Percentiles rank a stretch among this genome's conserved stretches.
phyloP scores from a whole-genome alignment of 768 basidiomycete genomes.

The Pleurotus giganteus region DNA sequence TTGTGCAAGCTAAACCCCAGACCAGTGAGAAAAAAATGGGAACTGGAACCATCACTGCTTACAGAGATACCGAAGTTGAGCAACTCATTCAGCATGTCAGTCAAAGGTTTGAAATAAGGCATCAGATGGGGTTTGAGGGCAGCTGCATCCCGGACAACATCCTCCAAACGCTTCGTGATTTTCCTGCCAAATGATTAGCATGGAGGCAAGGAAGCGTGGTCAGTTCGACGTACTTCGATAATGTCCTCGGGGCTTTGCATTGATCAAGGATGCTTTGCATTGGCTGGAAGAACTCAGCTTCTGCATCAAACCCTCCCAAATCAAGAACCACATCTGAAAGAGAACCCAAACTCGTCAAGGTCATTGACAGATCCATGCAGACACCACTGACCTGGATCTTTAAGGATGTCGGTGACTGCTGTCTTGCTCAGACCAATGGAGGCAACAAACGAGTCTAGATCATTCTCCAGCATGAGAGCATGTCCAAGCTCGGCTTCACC shows the following conservation, averaged over 20 bases:
- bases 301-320: slow-evolving; percentile 70
- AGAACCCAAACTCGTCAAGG: not conserved
- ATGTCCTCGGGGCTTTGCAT: slow-evolving; percentile 74
- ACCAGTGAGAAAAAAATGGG: not conserved
- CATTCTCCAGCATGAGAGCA: slow-evolving; percentile 79
- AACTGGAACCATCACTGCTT: slow-evolving; percentile 19
- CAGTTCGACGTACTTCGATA: slow-evolving; percentile 63
- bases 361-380: not conserved
- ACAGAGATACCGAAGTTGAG: slow-evolving; percentile 93
- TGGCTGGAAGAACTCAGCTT: slow-evolving; percentile 77
- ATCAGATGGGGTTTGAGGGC: slow-evolving; percentile 73
- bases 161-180: slow-evolving; percentile 82
- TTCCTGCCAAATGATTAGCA: slow-evolving; percentile 53
- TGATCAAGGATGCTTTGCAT: slow-evolving; percentile 80
- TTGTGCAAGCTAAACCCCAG: slow-evolving; percentile 73
- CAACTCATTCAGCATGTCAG: slow-evolving; percentile 71
- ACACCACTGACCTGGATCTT: slow-evolving; percentile 66
- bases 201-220: not conserved
- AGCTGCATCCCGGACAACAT: slow-evolving; percentile 65
- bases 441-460: slow-evolving; percentile 92
- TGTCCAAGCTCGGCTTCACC: slow-evolving; percentile 89
- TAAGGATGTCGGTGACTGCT: slow-evolving; percentile 64
- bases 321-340: slow-evolving; percentile 68
- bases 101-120: slow-evolving; percentile 70
- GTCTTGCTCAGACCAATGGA: slow-evolving; percentile 91